Evolutionary conservation across 2,329 filamentous ascomycete genomes (phyloP), one percentile per base, ranked within the genome.

Genomic region (Exophiala bonariae): DNA sequence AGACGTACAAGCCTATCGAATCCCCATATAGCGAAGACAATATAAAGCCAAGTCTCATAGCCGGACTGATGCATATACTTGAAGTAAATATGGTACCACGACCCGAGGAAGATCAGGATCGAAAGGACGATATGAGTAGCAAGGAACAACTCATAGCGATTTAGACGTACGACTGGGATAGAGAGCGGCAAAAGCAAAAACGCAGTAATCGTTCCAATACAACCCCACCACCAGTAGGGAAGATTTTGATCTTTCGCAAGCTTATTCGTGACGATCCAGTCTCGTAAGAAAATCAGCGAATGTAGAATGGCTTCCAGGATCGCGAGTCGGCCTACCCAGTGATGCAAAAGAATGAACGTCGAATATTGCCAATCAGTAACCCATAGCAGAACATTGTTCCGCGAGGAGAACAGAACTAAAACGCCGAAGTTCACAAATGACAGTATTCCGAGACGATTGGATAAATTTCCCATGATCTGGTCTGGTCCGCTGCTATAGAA

Each of bases 31-130:
- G 64, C 71, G 23, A 62, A 65, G 1, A 65, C 63, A 2, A 66
- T 61, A 41, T 71, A 73, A 0, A 76, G 49, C 74, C 74, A 79
- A 8, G 62, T 55, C 50, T 76, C 72, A 41, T 76, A 74, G 1
- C 74, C 75, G 59, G 67, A 72, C 2, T 63, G 56, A 28, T 64
- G 59, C 1, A 56, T 40, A 51, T 70, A 74, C 7, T 85, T 41
- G 16, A 43, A 38, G n/a, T 41, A 44, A 16, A 68, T 50, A 41
- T 71, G 67, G 32, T 66, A 66, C 58, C 59, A 70, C 11, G 49
- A 66, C 0, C 65, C 67, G 0, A 55, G 59, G 7, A 68, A 36
- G 1, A 60, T 49, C 8, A 69, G 44, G 9, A 66, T 49, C 0
- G 63, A 60, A 0, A 69, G 28, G 6, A 62, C 28, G 18, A 69